Evolutionary conservation across 192 early-diverging fungal species (phyloP), one percentile per base, ranked within the genome.

Genomic region (Pilaira anomala): DNA sequence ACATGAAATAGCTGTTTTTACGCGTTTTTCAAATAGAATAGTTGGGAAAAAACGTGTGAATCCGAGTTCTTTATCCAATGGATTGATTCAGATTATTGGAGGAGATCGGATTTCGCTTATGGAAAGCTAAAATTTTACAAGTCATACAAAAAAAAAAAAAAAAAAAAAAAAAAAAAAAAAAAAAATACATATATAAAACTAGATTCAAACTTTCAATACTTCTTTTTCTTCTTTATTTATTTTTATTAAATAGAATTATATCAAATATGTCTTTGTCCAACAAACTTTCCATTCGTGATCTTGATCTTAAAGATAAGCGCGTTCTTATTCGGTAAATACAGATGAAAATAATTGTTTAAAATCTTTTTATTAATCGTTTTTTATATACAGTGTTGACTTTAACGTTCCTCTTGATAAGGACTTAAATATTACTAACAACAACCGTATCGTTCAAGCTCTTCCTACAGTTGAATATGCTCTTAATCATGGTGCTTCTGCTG

Each of bases 381-480:
- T 36, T 62, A 42, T 16, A 44, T 39, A 26, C 25, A 93, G 91
- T 50, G 95, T 97, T 36, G 95, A 99, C 87, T 99, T 99, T 76
- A 99, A 99, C 77, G 97, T 99, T n/a, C 97, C 97, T 48, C 90
- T 97, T 67, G 33, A 36, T 36, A 88, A 90, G 68, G 83, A 91
- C 40, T 89, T 86, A 65, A 87, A 88, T 70, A 97, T 99, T 75
- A 89, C 93, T 62, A 97, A 97, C 89, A 95, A 97, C 81, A 89
- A 92, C 78, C 91, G 97, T 70, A 97, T 99, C 68, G 85, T 83
- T 41, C 93, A 92, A 48, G 97, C 97, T 44, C 72, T 99, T 55
- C 97, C 95, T 36, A 97, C 93, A 36, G 89, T 99, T 81, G 83
- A 94, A 66, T 85, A 97, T 71, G 92, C 89, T 42, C 78, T 96